Evolutionary conservation across 2,329 filamentous ascomycete species (phyloP), one percentile per base, ranked within the genome.

Genomic region (Stemphylium beticola): DNA sequence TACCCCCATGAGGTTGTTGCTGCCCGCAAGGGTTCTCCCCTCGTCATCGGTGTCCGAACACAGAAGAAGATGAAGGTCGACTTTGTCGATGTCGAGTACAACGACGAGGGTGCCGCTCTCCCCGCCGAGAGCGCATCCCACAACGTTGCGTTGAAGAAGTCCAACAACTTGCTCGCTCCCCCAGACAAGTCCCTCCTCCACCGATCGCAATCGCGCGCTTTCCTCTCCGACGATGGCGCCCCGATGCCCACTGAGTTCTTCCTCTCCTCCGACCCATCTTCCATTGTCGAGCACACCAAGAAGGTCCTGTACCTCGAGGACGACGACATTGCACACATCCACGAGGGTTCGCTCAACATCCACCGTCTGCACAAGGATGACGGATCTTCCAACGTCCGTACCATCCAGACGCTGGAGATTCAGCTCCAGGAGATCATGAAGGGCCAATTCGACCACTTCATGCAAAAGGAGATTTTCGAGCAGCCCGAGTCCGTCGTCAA

Each of bases 351-450:
- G 66, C 87, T 99, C 69, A 98, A 99, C 85, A 99, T 99, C 72
- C 95, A 99, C 85, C 92, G 95, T 75, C 85, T 98, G 68, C 93
- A 91, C 80, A 98, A 98, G 87, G 90, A 93, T 68, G 93, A 98
- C 76, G 93, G 93, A 66, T 93, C 90, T 74, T 96, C 92, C 80
- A 97, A 98, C 75, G 92, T 98, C 68, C 93, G 95, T 77, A 92
- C 91, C 70, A 99, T 99, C 77, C 95, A 99, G 85, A 99, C 95
- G 51, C 87, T 99, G 52, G 95, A 99, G 84, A 90, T 99, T 45
- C 92, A 99, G 84, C 89, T 99, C 63, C 95, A 99, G 83, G 93
- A 99, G 83, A 99, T 99, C 80, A 99, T 99, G 95, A 99, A 99
- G 89, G 95, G 95, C 79, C 96, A 95, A 77, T 99, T 98, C 80